These are phyloP conservation scores for Ceratocystiopsis brevicomis DNA, from an alignment of 2,329 filamentous ascomycete genomes.

Conservation along the genomic window DNA sequence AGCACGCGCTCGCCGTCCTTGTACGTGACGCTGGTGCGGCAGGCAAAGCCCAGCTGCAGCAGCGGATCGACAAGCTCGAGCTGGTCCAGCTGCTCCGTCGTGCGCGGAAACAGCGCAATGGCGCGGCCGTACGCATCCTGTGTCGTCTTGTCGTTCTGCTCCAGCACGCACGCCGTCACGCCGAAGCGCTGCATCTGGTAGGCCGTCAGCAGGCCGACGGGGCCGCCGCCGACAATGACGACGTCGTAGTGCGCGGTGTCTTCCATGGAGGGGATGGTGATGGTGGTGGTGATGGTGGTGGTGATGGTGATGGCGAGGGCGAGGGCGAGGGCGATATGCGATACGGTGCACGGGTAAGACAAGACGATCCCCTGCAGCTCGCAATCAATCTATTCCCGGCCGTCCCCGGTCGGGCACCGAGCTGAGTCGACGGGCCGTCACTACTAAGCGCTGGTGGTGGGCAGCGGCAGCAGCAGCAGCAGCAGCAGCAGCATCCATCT, in stretches of 20 bases:
- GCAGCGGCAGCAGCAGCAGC: too few species aligned
- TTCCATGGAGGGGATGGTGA: not conserved
- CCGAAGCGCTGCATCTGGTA: constrained; percentile 25
- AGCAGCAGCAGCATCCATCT: too few species aligned
- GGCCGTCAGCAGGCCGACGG: constrained; percentile 25
- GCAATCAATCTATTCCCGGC: too few species aligned
- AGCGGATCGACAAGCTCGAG: constrained; percentile 29
- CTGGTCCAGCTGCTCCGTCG: constrained; percentile 32
- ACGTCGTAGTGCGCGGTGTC: constrained; percentile 11
- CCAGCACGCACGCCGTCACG: constrained; percentile 26
- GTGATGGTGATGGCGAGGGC: too few species aligned
- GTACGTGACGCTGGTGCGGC: constrained; percentile 29
- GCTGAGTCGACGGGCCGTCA: too few species aligned
- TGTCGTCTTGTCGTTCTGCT: constrained; percentile 26
- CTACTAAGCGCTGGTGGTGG: too few species aligned
- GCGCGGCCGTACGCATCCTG: constrained; percentile 34
- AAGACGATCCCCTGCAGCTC: too few species aligned
- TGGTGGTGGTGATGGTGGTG: too few species aligned
- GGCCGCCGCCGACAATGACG: constrained; percentile 24
- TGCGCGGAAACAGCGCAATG: constrained; percentile 32
- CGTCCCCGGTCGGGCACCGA: too few species aligned
- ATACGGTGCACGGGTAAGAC: too few species aligned
- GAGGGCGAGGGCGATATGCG: too few species aligned
- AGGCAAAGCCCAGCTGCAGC: constrained; percentile 32
- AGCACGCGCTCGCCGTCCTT: constrained; percentile 24